Evolutionary conservation across 257 asterid species (phyloP).

Genomic region (Solanum bulbocastanum): DNA sequence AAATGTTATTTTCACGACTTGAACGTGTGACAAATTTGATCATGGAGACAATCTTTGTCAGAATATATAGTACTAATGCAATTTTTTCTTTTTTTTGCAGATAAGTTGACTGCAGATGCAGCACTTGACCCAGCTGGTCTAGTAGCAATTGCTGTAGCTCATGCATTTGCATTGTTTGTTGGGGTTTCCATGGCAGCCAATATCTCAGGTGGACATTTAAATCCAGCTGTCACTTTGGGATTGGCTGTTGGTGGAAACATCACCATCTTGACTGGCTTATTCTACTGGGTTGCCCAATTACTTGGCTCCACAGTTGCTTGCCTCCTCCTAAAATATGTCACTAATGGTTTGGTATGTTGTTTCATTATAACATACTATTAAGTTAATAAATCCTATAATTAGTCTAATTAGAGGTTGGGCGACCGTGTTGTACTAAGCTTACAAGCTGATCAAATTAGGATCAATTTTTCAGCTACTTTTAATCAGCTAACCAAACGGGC

Average conservation of each 20-base stretch:
- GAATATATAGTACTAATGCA: not conserved
- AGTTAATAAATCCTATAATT: not conserved
- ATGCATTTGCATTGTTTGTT: constrained; percentile 64
- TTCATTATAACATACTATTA: not conserved
- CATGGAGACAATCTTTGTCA: not conserved
- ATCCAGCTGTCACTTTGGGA: constrained; percentile 78
- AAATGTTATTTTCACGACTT: not conserved
- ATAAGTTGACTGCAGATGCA: constrained; percentile 38
- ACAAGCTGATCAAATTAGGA: not conserved
- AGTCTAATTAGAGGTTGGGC: not conserved
- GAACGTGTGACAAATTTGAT: not conserved
- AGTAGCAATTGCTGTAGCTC: constrained; percentile 69
- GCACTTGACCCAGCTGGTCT: constrained; percentile 51
- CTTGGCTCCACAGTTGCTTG: constrained; percentile 61
- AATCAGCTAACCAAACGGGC: not conserved
- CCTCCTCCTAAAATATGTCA: constrained; percentile 48
- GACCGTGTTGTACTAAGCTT: not conserved
- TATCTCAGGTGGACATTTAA: constrained; percentile 72
- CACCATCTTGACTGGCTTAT: constrained; percentile 53
- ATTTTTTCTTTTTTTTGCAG: constrained; percentile 8
- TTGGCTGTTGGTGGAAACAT: constrained; percentile 72
- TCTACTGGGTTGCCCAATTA: constrained; percentile 66
- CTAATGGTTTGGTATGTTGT: constrained; percentile 45
- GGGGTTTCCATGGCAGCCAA: constrained; percentile 72
- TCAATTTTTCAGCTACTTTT: rapidly evolving